Percentiles rank a stretch among this genome's conserved stretches.
These are phyloP conservation scores for Suillus subalutaceus DNA, from an alignment of 768 basidiomycete genomes.

Conservation along the genomic window DNA sequence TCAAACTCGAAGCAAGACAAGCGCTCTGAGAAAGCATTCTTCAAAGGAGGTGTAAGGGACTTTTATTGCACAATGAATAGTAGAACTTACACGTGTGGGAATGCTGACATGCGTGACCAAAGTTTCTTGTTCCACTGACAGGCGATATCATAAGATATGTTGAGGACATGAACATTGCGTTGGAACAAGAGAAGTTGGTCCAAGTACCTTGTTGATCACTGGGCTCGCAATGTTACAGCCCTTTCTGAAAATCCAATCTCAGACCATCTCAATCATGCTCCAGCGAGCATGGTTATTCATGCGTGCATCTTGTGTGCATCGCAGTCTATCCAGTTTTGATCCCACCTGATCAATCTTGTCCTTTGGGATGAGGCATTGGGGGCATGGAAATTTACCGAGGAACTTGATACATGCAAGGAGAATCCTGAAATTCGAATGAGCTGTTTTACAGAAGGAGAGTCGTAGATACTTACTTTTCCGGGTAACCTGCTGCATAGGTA, in stretches of 20 bases:
- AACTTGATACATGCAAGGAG: conserved; percentile 25
- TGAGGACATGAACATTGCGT: too few relatives aligned
- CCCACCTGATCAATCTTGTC: conserved; percentile 19
- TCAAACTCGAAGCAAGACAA: conserved; percentile 23
- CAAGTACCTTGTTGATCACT: conserved; percentile 2
- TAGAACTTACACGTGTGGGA: not conserved
- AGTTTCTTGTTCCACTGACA: too few relatives aligned
- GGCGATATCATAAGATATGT: too few relatives aligned
- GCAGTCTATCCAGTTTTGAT: conserved; percentile 11
- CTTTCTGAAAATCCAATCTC: conserved; percentile 12
- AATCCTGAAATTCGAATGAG: conserved; percentile 17
- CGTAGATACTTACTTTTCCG: conserved; percentile 31
- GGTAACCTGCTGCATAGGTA: conserved; percentile 34
- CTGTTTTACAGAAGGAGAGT: conserved; percentile 17
- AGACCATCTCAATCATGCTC: conserved; percentile 9
- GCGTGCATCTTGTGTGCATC: conserved; percentile 1
- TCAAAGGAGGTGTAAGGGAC: conserved; percentile 25
- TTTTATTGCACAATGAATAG: not conserved
- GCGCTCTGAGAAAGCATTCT: conserved; percentile 26
- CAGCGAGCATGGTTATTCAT: conserved; percentile 8
- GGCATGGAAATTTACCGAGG: conserved; percentile 25
- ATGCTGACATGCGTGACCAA: too few relatives aligned
- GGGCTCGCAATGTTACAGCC: conserved; percentile 3
- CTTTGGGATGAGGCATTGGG: conserved; percentile 20
- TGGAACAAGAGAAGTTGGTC: conserved; percentile 5